These are phyloP conservation scores for Coemansia sp. DNA, from an alignment of 192 early-diverging fungal species.

Conservation along the genomic window DNA sequence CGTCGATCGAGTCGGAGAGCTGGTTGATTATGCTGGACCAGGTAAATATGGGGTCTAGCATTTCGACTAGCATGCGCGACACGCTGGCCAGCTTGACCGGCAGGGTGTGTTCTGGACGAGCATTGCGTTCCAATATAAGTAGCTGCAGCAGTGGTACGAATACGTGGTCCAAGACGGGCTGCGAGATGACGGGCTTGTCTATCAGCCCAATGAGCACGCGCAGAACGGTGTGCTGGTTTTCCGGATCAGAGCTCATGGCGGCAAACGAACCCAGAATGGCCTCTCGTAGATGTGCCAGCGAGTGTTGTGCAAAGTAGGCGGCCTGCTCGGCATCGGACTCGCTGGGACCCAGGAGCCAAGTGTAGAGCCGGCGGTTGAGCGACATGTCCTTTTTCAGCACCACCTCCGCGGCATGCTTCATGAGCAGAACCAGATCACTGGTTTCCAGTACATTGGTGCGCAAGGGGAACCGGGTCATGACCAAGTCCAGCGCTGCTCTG, in stretches of 20 bases:
- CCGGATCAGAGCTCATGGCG: conserved; percentile 14
- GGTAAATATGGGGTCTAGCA: conserved; percentile 81
- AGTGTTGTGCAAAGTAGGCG: conserved; percentile 54
- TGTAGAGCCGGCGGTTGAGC: conserved; percentile 85
- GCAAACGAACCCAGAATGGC: conserved; percentile 60
- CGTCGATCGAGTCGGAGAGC: conserved; percentile 47
- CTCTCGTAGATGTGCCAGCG: conserved; percentile 51
- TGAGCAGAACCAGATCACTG: conserved; percentile 64
- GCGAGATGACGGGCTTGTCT: conserved; percentile 80
- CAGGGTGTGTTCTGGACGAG: conserved; percentile 9
- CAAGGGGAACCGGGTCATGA: conserved; percentile 56
- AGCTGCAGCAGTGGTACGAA: conserved; percentile 70
- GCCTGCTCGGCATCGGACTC: conserved; percentile 52
- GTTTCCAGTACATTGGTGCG: conserved; percentile 53
- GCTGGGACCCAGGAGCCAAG: conserved; percentile 74
- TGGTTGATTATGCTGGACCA: conserved; percentile 69
- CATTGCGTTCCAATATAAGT: conserved; percentile 54
- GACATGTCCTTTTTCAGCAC: conserved; percentile 92
- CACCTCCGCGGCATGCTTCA: conserved; percentile 70
- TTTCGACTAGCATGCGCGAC: conserved; percentile 85
- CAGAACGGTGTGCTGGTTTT: conserved; percentile 57
- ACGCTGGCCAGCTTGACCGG: conserved; percentile 66
- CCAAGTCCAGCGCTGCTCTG: conserved; percentile 76
- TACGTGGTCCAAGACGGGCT: conserved; percentile 66
- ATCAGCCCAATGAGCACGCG: conserved; percentile 81